Base-by-base conservation (phyloP, 1,284 basidiomycete species). In the Rhodotorula sp. region DNA sequence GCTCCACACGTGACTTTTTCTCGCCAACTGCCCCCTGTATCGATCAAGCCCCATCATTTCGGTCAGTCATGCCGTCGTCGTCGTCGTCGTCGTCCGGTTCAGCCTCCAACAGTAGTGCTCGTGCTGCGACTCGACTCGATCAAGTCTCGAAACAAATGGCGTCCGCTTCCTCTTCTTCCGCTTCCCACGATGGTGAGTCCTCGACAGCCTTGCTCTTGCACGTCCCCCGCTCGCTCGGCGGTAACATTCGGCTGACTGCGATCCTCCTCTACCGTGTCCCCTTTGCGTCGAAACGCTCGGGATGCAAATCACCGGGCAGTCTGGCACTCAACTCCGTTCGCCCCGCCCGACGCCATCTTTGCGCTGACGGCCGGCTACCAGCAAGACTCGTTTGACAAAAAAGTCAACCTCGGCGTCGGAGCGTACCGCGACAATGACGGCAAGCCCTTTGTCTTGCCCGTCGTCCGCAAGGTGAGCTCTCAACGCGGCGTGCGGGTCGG, bases 401-500 rank as follows among this genome's bases (percentile, higher is more conserved):
- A 98, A 84, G 86, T 97, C 80, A 97, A 98, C 83, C 86, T 99
- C 26, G 92, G 94, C 60, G 88, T 95, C 46, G 91, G 92, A 58
- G 93, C 93, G 3, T 95, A 95, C 81, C 85, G 93, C 68, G 93
- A 96, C 79, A 87, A 95, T 79, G 82, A 90, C 77, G 88, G 86
- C 79, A 92, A 90, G 82, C 89, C 93, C 4, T 97, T 92, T 89
- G 87, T 96, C 29, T 87, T 96, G n/a, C 94, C 94, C 29, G 91
- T 93, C 47, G 90, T 96, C 20, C 90, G 89, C 80, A 93, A 93
- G 86, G 92, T 90, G 73, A 59, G 73, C 23, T 15, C 3, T 0
- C 20, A 1, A 10, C 5, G 26, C 3, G 29, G 46, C 56, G 51
- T 43, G 34, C 4, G 39, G 8, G n/a, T 64, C 52, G 47, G 64